Evolutionary conservation across 1,284 basidiomycete species (phyloP).

Genomic region (Malassezia yamatoensis): DNA sequence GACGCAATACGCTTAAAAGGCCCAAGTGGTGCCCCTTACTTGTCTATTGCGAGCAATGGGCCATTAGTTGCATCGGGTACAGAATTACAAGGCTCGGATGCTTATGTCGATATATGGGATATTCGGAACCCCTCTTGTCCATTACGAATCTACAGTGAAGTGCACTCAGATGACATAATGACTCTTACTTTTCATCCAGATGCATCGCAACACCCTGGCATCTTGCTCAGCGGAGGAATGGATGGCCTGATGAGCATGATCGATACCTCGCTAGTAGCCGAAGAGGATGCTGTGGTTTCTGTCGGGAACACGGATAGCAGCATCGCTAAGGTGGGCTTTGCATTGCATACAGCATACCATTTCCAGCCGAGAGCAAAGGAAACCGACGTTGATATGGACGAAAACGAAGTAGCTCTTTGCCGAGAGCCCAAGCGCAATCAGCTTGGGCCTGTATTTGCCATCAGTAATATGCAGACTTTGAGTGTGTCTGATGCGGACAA

Average conservation of each 20-base stretch:
- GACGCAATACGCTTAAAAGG: constrained; percentile 20
- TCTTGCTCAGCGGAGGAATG: constrained; percentile 38
- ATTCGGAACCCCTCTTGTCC: constrained; percentile 22
- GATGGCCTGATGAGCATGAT: constrained; percentile 40
- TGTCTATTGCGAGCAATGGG: constrained; percentile 17
- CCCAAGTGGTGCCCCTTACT: constrained; percentile 26
- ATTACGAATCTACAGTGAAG: constrained; percentile 35
- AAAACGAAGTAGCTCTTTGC: constrained; percentile 13
- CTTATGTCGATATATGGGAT: constrained; percentile 41
- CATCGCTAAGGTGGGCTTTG: constrained; percentile 39
- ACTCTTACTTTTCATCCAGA: constrained; percentile 33
- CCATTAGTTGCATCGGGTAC: constrained; percentile 34
- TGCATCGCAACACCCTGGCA: constrained; percentile 9
- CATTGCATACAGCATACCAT: neutral
- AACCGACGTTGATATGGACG: constrained; percentile 11
- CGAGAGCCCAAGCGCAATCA: constrained; percentile 20
- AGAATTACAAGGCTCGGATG: constrained; percentile 35
- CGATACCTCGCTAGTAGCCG: constrained; percentile 30
- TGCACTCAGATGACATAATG: constrained; percentile 44
- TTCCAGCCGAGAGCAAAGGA: constrained; percentile 8
- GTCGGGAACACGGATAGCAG: constrained; percentile 40
- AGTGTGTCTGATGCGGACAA: constrained; percentile 39
- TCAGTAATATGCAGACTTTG: constrained; percentile 46
- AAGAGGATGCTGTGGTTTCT: constrained; percentile 43
- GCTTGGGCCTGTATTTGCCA: constrained; percentile 34